A percentile compares a stretch with the other conserved stretches of the same genome.
Conservation (phyloP, 305 asterid species). For the Solanum hybrid region DNA sequence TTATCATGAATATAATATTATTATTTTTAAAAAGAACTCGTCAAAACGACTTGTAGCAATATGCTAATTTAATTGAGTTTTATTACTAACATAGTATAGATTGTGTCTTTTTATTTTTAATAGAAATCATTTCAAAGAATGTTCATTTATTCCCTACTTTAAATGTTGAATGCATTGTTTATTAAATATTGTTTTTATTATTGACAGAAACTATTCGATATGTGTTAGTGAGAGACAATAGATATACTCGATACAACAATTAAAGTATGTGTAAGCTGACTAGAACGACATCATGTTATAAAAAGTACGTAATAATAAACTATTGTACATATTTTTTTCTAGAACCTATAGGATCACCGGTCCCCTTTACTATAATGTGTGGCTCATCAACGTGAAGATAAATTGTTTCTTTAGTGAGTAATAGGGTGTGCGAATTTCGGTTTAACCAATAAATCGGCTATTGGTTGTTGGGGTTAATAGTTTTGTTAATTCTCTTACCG, state of each 20-base stretch:
- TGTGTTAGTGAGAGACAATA: neutral
- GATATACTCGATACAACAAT: neutral
- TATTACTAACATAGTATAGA: neutral
- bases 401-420: neutral
- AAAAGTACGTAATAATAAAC: neutral
- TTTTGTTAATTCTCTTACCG: neutral
- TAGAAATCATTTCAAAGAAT: neutral
- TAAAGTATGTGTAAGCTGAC: neutral
- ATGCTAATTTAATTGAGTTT: neutral
- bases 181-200: neutral
- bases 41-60: neutral
- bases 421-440: neutral
- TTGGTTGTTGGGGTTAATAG: neutral
- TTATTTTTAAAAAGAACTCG: neutral
- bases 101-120: neutral
- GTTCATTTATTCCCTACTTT: neutral
- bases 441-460: too few species aligned
- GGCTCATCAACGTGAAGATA: neutral
- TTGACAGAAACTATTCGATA: neutral
- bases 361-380: neutral
- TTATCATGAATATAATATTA: too few species aligned
- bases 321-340: neutral
- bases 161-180: neutral
- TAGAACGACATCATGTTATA: neutral
- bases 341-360: neutral